Conservation (phyloP, 768 basidiomycete genomes). For the Boletus rubroflammeus region DNA sequence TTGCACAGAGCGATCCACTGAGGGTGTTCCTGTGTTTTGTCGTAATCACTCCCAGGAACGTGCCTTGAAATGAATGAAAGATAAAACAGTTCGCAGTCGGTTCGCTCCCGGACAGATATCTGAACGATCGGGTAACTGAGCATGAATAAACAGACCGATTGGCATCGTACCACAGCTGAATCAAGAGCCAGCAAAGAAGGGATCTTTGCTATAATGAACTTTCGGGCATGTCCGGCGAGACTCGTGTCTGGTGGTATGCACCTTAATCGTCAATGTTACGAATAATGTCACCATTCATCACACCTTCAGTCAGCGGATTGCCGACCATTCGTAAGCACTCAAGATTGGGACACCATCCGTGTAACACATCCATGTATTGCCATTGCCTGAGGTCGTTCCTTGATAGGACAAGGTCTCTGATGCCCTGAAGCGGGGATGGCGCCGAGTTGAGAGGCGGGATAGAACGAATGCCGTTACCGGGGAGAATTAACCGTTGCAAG, state of each 20-base stretch:
- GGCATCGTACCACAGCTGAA: slow-evolving; percentile 51
- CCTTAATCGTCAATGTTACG: slow-evolving; percentile 1
- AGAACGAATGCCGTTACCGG: slow-evolving; percentile 52
- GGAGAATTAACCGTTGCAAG: slow-evolving; percentile 60
- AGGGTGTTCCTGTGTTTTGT: slow-evolving; percentile 50
- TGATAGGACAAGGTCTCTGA: slow-evolving; percentile 63
- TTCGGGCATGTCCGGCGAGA: slow-evolving; percentile 43
- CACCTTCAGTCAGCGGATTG: slow-evolving; percentile 64
- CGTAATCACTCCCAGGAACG: slow-evolving; percentile 39
- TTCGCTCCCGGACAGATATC: slow-evolving; percentile 68
- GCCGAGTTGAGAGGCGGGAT: slow-evolving; percentile 38
- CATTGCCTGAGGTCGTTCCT: slow-evolving; percentile 57
- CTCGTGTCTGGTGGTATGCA: slow-evolving; percentile 32
- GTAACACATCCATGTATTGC: slow-evolving; percentile 61
- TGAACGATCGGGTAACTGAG: slow-evolving; percentile 29
- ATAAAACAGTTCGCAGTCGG: slow-evolving; percentile 83
- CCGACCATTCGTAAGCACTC: slow-evolving; percentile 56
- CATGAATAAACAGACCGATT: not conserved
- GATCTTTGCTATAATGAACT: slow-evolving; percentile 63
- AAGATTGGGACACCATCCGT: slow-evolving; percentile 65
- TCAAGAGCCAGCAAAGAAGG: slow-evolving; percentile 62
- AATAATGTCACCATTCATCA: slow-evolving; percentile 5
- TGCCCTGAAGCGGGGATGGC: slow-evolving; percentile 27
- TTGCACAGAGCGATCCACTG: slow-evolving; percentile 61
- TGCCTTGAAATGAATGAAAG: slow-evolving; percentile 58